Base-by-base conservation (phyloP, 805 yeast genomes). In the Wickerhamomyces mucosus region DNA sequence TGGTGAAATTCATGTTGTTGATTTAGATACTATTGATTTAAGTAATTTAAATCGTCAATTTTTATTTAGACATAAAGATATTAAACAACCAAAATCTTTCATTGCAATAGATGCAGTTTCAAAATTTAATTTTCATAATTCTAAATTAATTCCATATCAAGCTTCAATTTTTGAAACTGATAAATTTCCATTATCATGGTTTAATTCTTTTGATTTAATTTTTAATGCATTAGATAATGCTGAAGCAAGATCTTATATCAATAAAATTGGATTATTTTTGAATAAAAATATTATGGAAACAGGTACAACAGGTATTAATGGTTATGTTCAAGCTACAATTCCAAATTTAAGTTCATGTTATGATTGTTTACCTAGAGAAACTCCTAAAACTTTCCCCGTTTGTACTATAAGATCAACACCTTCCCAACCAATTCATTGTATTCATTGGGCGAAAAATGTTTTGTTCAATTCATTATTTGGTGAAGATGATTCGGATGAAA, bases 351-450 rank as follows among this genome's bases (percentile, higher is more conserved):
- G 94, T 3, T 98, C 92, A 58, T 92, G 99, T 56, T 94, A 86
- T 56, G 96, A 86, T 39, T 92, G 99, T 56, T 73, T 76, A 17
- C 73, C 79, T 5, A 85, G 89, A 48, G 92, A 76, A 22, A 77
- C 94, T 0, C 95, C 96, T 6, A 86, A 82, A 48, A 69, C 92
- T 0, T 92, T 75, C 53, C 96, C 99, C 0, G 96, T 92, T 2
- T 92, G 99, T 54, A 92, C 98, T 0, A 92, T 92, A 36, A 67
- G 99, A 41, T 84, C 96, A 6, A 92, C 98, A 0, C 99, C 99
- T 0, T 83, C 95, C 0, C 86, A 82, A 50, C 96, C 96, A 0
- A 78, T 92, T 6, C 99, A 92, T 51, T 86, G 96, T 54, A 78
- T 92, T 17, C 95, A 94, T 1, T 92, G 99, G 99, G 94, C 96